Conservation (phyloP, 257 asterid species). For the Leonotis leonurus region DNA sequence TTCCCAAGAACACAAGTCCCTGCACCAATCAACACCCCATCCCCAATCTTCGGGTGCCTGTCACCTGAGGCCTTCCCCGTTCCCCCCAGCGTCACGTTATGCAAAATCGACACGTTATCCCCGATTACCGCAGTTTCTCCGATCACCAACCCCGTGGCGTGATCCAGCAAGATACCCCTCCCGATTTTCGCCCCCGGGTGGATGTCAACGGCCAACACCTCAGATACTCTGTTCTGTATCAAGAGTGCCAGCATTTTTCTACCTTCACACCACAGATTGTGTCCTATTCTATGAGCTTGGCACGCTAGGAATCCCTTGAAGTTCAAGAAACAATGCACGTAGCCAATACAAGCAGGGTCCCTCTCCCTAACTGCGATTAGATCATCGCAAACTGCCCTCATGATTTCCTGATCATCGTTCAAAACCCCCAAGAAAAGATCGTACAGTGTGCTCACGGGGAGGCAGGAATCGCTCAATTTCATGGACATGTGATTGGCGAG, state of each 20-base stretch:
- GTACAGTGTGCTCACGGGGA: constrained; percentile 41
- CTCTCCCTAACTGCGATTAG: constrained; percentile 68
- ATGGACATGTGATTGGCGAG: constrained; percentile 55
- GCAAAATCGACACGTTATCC: constrained; percentile 77
- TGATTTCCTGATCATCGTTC: constrained; percentile 43
- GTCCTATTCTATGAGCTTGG: constrained; percentile 71
- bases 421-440: constrained; percentile 49
- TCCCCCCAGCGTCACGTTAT: constrained; percentile 86
- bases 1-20: constrained; percentile 89
- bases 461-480: constrained; percentile 49
- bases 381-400: constrained; percentile 45
- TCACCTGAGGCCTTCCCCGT: constrained; percentile 79
- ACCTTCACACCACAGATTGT: constrained; percentile 57
- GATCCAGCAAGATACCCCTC: constrained; percentile 80
- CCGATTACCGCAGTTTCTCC: constrained; percentile 93
- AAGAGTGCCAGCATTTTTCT: constrained; percentile 55
- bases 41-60: constrained; percentile 79
- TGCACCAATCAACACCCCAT: constrained; percentile 88
- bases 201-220: constrained; percentile 76
- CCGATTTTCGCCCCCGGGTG: constrained; percentile 91
- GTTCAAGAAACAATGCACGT: constrained; percentile 72
- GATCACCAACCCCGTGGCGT: constrained; percentile 77
- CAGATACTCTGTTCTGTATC: constrained; percentile 72
- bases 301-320: constrained; percentile 77
- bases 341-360: constrained; percentile 89